A percentile compares a stretch with the other conserved stretches of the same genome.
Evolutionary conservation across 306 rosid genomes (phyloP).

Genomic region (Gillenia trifoliata): DNA sequence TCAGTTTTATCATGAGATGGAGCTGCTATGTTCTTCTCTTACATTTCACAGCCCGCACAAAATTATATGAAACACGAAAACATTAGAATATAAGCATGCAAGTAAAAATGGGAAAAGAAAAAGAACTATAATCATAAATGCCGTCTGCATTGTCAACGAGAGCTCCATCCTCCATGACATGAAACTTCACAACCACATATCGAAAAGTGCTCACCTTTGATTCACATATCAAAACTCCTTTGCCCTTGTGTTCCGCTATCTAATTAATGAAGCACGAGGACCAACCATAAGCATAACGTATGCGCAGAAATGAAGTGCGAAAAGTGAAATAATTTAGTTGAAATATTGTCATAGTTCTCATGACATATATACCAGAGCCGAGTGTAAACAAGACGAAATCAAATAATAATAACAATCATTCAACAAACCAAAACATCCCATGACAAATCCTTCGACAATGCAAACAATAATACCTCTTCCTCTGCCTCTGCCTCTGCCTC

Average conservation of each 20-base stretch:
- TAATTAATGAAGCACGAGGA: neutral
- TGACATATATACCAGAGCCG: neutral
- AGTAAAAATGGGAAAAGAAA: neutral
- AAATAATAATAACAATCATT: neutral
- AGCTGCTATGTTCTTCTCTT: neutral
- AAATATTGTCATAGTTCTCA: neutral
- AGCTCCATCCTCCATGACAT: neutral
- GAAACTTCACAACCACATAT: neutral
- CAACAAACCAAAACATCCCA: neutral
- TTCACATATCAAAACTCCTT: neutral
- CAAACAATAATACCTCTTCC: neutral
- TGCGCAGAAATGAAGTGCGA: neutral
- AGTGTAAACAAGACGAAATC: too few relatives aligned
- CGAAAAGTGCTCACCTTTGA: neutral
- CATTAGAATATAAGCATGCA: neutral
- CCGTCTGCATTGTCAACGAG: neutral
- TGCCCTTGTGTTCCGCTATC: neutral
- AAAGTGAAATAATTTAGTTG: neutral
- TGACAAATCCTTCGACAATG: too few relatives aligned
- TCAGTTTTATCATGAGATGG: neutral
- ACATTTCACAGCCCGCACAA: neutral
- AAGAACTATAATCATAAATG: neutral
- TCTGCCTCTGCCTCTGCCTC: neutral
- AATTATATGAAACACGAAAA: neutral
- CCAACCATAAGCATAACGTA: neutral